phyloP scores from a whole-genome alignment of 176 grass and related monocot genomes.

The Carex pumila region DNA sequence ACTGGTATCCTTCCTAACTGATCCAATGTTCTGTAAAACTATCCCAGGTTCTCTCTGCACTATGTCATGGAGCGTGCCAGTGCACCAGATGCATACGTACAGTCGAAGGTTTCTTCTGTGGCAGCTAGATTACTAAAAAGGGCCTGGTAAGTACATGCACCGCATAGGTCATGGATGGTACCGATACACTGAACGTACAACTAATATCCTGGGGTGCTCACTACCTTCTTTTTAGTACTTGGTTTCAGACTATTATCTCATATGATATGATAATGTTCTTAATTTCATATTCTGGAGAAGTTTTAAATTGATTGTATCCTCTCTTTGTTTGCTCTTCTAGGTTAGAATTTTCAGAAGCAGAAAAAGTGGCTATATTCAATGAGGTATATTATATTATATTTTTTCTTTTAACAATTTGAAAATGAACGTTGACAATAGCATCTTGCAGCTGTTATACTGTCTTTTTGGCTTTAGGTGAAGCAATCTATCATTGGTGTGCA shows the following conservation, averaged over 20 bases:
- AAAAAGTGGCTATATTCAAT: conserved; percentile 71
- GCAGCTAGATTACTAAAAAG: conserved; percentile 85
- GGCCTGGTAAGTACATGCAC: conserved; percentile 63
- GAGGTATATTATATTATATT: conserved; percentile 49
- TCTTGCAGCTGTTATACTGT: conserved; percentile 7
- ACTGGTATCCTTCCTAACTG: not conserved
- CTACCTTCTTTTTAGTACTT: conserved; percentile 14
- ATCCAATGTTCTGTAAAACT: not conserved
- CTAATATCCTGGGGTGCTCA: conserved; percentile 15
- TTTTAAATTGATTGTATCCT: not conserved
- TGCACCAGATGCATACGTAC: conserved; percentile 78
- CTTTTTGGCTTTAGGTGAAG: conserved; percentile 62
- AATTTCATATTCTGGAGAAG: conserved; percentile 12
- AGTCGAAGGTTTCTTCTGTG: conserved; percentile 82
- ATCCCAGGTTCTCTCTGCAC: conserved; percentile 62
- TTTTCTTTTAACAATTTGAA: not conserved
- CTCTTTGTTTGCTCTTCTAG: conserved; percentile 39
- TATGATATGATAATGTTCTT: conserved; percentile 10
- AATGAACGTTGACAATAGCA: not conserved
- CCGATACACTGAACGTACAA: not conserved
- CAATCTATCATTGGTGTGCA: conserved; percentile 68
- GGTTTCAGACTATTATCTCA: conserved; percentile 2
- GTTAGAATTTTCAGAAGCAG: conserved; percentile 79
- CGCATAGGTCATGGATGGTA: not conserved
- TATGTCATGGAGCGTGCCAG: conserved; percentile 85